Conservation (phyloP, 345 rosid species). For the Arabidopsis thaliana region TAIR10.1 NC_003071.7:10818001-10818500, state of each 20-base stretch:
- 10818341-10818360: constrained; percentile 5
- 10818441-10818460: constrained; percentile 38
- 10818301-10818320: neutral
- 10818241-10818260: constrained; percentile 66
- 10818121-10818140: constrained; percentile 56
- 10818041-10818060: neutral
- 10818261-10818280: constrained; percentile 42
- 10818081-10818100: constrained; percentile 67
- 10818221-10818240: constrained; percentile 68
- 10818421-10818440: constrained; percentile 22
- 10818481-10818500: constrained; percentile 26
- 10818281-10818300: neutral
- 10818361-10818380: neutral
- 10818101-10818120: constrained; percentile 66
- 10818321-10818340: constrained; percentile 12
- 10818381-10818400: neutral
- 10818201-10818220: constrained; percentile 62
- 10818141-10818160: constrained; percentile 59
- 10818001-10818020: constrained; percentile 47
- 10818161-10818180: constrained; percentile 69
- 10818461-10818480: constrained; percentile 33
- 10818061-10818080: constrained; percentile 33
- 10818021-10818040: constrained; percentile 12
- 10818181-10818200: constrained; percentile 59
- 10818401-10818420: constrained; percentile 1